Conservation (phyloP, 768 basidiomycete genomes). For the Heimioporus sp. region DNA sequence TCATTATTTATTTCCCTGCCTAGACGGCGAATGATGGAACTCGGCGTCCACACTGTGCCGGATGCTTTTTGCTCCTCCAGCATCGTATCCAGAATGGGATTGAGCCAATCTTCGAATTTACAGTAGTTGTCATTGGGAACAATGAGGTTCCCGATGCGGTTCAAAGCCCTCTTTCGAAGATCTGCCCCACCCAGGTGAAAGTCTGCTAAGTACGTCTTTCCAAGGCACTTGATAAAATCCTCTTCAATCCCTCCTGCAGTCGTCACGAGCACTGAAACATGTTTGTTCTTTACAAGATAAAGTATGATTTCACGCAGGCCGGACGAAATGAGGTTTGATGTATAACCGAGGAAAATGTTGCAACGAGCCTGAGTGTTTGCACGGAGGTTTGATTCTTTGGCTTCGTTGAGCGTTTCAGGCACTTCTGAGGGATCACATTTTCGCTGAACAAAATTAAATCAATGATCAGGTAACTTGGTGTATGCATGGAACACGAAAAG, state of each 20-base stretch:
- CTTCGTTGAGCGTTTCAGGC: slow-evolving; percentile 63
- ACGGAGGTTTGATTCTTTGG: slow-evolving; percentile 57
- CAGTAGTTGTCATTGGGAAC: slow-evolving; percentile 99
- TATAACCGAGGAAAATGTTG: slow-evolving; percentile 94
- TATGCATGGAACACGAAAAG: not conserved
- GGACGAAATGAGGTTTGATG: slow-evolving; percentile 97
- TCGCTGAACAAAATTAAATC: slow-evolving; percentile 45
- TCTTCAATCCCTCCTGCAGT: slow-evolving; percentile 99
- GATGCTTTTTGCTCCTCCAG: slow-evolving; percentile 78
- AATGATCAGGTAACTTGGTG: not conserved
- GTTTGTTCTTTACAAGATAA: slow-evolving; percentile 90
- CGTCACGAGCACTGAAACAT: slow-evolving; percentile 87
- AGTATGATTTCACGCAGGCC: slow-evolving; percentile 91
- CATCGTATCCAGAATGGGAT: slow-evolving; percentile 89
- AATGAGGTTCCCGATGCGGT: slow-evolving; percentile 93
- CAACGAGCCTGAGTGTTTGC: slow-evolving; percentile 72
- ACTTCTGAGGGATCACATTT: slow-evolving; percentile 90
- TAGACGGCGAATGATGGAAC: slow-evolving; percentile 83
- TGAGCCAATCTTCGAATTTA: slow-evolving; percentile 99
- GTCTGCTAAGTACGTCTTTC: slow-evolving; percentile 90
- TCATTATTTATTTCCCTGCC: slow-evolving; percentile 98
- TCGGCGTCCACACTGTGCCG: slow-evolving; percentile 86
- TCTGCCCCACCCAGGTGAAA: slow-evolving; percentile 91
- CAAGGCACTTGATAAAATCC: slow-evolving; percentile 98
- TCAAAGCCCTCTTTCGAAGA: slow-evolving; percentile 87